Evolutionary conservation across 805 yeast species (phyloP), one percentile per base, ranked within the genome.

Genomic region (Candida odintsovae): DNA sequence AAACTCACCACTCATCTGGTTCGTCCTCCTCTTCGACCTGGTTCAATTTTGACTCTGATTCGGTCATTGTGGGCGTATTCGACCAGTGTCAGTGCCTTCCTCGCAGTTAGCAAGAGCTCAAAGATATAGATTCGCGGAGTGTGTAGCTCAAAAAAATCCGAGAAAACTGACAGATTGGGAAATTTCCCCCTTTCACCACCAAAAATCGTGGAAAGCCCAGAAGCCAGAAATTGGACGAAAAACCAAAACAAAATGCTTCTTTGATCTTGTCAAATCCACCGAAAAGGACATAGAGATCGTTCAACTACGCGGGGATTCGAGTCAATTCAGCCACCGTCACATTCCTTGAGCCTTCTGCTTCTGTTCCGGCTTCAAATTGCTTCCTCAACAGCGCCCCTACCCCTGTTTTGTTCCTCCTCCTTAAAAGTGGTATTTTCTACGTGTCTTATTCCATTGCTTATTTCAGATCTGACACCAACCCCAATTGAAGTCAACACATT

Each of bases 1-100:
- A 16, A 3, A 50, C 74, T 7, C 55, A 76, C 83, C 90, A 84
- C 43, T 76, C 87, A 57, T 84, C 90, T 1, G 85, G 86, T 49
- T 78, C 83, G 43, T 77, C 83, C 44, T 78, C 84, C 8, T 69
- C 75, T 1, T 55, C 63, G 21, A 36, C 3, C n/a, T 28, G 31
- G 22, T 42, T 39, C 1, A n/a, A 28, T 46, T 46, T 40, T 12
- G 41, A 20, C 13, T 44, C 39, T 20, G 15, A 15, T 63, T 64
- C 45, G 37, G 40, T 56, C 63, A 36, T 64, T 59, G 22, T 63
- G 11, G 6, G 36, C 22, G 6, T n/a, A n/a, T n/a, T n/a, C n/a
- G n/a, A n/a, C n/a, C n/a, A n/a, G n/a, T n/a, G n/a, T n/a, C n/a
- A n/a, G n/a, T n/a, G n/a, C n/a, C n/a, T n/a, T n/a, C n/a, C n/a